phyloP scores from a whole-genome alignment of 108 stramenopile species.

The Stephanodiscus minutulus region DNA sequence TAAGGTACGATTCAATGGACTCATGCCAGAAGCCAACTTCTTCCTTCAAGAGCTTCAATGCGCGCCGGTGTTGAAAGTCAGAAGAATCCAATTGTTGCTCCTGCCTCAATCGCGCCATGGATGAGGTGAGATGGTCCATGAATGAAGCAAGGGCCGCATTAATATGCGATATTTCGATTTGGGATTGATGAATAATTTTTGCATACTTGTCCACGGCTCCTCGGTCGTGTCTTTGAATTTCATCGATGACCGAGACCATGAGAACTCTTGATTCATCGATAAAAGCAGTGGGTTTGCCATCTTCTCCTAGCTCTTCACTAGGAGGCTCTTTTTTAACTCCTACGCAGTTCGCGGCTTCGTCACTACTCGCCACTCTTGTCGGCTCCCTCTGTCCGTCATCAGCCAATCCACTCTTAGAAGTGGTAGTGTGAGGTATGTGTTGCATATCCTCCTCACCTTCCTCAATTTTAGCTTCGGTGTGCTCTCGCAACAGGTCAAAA shows the following conservation, averaged over 20 bases:
- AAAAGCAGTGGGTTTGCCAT: neutral
- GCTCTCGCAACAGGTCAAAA: neutral
- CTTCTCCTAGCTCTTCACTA: neutral
- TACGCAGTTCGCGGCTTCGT: neutral
- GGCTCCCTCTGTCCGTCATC: neutral
- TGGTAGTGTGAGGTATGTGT: neutral
- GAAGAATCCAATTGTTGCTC: slow-evolving; percentile 7
- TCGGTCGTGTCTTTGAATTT: slow-evolving; percentile 5
- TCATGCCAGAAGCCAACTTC: slow-evolving; percentile 31
- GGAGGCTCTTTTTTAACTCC: neutral
- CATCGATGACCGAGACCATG: slow-evolving; percentile 12
- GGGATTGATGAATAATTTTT: slow-evolving; percentile 29
- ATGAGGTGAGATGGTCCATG: slow-evolving; percentile 31
- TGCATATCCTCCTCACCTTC: slow-evolving; percentile 4
- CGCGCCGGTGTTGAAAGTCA: neutral
- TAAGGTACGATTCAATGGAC: slow-evolving; percentile 27
- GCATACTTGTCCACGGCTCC: slow-evolving; percentile 25
- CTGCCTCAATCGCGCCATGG: slow-evolving; percentile 11
- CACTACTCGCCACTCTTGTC: neutral
- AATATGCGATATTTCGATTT: slow-evolving; percentile 30
- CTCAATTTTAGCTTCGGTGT: neutral
- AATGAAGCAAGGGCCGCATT: slow-evolving; percentile 33
- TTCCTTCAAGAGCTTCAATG: slow-evolving; percentile 5
- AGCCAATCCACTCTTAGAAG: neutral
- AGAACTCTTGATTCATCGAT: neutral